These are phyloP conservation scores for Wickerhamomyces alni DNA, from an alignment of 805 yeast species.

Conservation along the genomic window DNA sequence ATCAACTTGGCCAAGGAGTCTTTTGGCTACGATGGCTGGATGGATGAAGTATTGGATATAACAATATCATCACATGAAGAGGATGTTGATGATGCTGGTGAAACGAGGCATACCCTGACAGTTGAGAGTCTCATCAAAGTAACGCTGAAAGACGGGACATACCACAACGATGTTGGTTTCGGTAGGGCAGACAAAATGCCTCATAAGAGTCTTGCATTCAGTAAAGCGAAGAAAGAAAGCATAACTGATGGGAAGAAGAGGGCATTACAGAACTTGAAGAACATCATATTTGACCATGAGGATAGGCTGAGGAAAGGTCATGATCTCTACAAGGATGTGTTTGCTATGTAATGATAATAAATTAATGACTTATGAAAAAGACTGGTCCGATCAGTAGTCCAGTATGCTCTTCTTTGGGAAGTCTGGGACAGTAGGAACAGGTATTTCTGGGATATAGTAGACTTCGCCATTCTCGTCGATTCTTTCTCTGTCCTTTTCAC, in stretches of 20 bases:
- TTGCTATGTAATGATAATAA: constrained; percentile 8
- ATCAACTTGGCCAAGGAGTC: constrained; percentile 41
- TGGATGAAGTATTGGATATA: constrained; percentile 31
- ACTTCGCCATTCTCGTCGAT: constrained; percentile 83
- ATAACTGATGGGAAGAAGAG: constrained; percentile 80
- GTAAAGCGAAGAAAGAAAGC: constrained; percentile 79
- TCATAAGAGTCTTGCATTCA: constrained; percentile 64
- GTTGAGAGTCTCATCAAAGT: constrained; percentile 51
- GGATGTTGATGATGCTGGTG: constrained; percentile 3
- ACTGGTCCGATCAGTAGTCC: constrained; percentile 39
- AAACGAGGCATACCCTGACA: constrained; percentile 19
- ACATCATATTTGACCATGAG: constrained; percentile 39
- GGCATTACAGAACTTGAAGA: constrained; percentile 74
- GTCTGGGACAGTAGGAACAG: constrained; percentile 57
- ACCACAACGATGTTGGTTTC: constrained; percentile 70
- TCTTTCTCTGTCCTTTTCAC: constrained; percentile 84
- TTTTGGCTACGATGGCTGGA: constrained; percentile 58
- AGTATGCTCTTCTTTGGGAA: constrained; percentile 54
- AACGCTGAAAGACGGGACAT: constrained; percentile 74
- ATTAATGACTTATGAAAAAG: neutral
- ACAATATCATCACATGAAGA: constrained; percentile 12
- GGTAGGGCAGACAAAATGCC: constrained; percentile 64
- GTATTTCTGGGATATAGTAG: constrained; percentile 70
- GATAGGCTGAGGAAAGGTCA: constrained; percentile 26
- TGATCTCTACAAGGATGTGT: constrained; percentile 26